These are phyloP conservation scores for Phytopythium litorale DNA, from an alignment of 352 stramenopile species.

Conservation along the genomic window DNA sequence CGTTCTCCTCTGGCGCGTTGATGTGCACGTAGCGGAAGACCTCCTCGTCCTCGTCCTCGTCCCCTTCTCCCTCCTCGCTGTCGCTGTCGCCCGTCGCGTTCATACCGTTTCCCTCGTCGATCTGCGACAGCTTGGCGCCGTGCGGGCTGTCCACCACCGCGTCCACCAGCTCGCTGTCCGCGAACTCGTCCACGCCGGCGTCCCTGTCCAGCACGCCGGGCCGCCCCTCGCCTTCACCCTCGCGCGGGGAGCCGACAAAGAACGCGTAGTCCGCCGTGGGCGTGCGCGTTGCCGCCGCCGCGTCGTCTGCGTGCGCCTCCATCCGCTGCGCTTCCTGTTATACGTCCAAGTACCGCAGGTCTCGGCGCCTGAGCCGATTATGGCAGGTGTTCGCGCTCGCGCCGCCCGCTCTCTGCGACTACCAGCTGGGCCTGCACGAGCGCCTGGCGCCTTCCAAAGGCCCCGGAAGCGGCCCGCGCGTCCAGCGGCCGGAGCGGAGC, in stretches of 20 bases:
- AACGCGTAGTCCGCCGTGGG: constrained; percentile 16
- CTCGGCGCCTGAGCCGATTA: too few species aligned
- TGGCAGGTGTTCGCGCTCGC: too few species aligned
- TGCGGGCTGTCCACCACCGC: constrained; percentile 24
- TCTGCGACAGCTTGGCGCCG: background rate
- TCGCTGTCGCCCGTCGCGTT: constrained; percentile 17
- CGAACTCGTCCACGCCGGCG: background rate
- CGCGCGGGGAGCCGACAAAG: constrained; percentile 6
- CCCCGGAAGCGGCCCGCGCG: background rate
- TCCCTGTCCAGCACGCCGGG: background rate
- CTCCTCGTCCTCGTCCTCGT: constrained; percentile 31
- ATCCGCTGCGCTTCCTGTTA: constrained; percentile 3
- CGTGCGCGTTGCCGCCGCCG: background rate
- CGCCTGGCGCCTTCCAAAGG: background rate
- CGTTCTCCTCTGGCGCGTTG: constrained; percentile 63
- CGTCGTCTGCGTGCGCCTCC: constrained; percentile 4
- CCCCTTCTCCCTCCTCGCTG: constrained; percentile 3
- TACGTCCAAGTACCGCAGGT: background rate
- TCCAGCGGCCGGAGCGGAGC: background rate
- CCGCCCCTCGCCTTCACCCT: background rate
- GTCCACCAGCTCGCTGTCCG: constrained; percentile 22
- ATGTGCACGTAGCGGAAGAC: constrained; percentile 68
- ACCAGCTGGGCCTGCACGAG: background rate
- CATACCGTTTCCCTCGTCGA: constrained; percentile 8
- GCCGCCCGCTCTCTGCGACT: background rate